Conservation (phyloP, 1,284 basidiomycete genomes). For the Trichosporon sp. region DNA sequence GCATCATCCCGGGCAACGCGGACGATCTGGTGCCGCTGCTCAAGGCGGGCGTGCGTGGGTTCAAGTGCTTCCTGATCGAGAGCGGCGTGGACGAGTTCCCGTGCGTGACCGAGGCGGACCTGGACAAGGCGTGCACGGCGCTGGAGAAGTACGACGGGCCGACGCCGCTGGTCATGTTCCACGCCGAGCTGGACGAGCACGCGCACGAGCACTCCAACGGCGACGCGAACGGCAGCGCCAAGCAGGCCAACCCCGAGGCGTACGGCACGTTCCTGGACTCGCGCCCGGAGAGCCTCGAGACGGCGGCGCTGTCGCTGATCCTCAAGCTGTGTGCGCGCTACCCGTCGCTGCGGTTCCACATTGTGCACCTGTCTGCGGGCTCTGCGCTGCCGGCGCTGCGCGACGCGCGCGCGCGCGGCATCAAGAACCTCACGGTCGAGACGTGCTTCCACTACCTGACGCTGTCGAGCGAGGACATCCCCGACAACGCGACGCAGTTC, state of each 20-base stretch:
- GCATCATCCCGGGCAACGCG: slow-evolving; percentile 81
- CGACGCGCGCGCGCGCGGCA: slow-evolving; percentile 59
- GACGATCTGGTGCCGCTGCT: slow-evolving; percentile 56
- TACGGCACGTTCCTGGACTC: slow-evolving; percentile 81
- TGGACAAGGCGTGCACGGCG: slow-evolving; percentile 62
- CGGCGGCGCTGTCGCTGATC: slow-evolving; percentile 70
- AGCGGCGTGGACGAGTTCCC: slow-evolving; percentile 96
- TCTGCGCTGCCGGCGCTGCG: slow-evolving; percentile 67
- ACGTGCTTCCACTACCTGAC: slow-evolving; percentile 93
- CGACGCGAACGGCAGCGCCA: not conserved
- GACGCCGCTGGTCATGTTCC: slow-evolving; percentile 72
- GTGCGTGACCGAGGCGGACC: slow-evolving; percentile 66
- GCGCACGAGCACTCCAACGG: slow-evolving; percentile 12
- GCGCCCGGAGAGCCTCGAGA: slow-evolving; percentile 71
- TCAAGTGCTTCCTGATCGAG: slow-evolving; percentile 92
- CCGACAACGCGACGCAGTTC: slow-evolving; percentile 54
- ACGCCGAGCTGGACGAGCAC: slow-evolving; percentile 71
- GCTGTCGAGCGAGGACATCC: slow-evolving; percentile 51
- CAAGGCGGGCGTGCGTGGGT: slow-evolving; percentile 76
- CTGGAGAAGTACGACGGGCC: slow-evolving; percentile 55
- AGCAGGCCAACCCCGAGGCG: slow-evolving; percentile 23
- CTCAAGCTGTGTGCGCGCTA: slow-evolving; percentile 59
- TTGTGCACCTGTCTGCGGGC: slow-evolving; percentile 85
- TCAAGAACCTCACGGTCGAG: slow-evolving; percentile 69
- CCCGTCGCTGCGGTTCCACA: slow-evolving; percentile 74